Evolutionary conservation across 2,329 filamentous ascomycete genomes (phyloP).

Genomic region (Epichloe uncinata): DNA sequence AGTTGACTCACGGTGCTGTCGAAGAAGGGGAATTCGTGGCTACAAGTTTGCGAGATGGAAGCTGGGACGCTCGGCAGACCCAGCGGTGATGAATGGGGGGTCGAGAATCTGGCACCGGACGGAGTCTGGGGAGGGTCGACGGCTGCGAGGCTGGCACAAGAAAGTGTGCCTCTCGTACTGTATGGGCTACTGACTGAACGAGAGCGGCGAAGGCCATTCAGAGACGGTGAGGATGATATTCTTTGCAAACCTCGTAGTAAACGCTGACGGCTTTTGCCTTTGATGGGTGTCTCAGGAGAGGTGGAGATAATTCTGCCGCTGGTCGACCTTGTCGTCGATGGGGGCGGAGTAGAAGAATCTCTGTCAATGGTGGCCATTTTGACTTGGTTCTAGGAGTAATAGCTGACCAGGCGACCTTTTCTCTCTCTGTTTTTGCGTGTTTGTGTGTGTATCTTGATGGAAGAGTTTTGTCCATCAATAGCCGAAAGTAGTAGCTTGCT

Average conservation of each 20-base stretch:
- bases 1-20: slow-evolving; percentile 33
- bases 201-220: slow-evolving; percentile 49
- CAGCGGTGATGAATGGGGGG: slow-evolving; percentile 28
- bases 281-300: slow-evolving; percentile 23
- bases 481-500: background rate
- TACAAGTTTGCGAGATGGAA: slow-evolving; percentile 26
- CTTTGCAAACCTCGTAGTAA: slow-evolving; percentile 63
- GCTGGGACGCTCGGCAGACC: slow-evolving; percentile 21
- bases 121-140: slow-evolving; percentile 18
- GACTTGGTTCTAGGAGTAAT: background rate
- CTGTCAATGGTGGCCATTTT: slow-evolving; percentile 1
- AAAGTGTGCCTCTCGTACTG: slow-evolving; percentile 37
- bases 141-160: slow-evolving; percentile 39
- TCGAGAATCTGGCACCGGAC: slow-evolving; percentile 16
- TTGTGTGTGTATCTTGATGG: background rate
- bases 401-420: background rate
- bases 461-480: background rate
- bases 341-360: slow-evolving; percentile 12
- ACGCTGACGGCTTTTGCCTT: slow-evolving; percentile 54
- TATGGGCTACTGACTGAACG: slow-evolving; percentile 58
- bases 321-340: slow-evolving; percentile 13
- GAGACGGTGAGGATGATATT: slow-evolving; percentile 67
- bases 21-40: slow-evolving; percentile 25
- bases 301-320: slow-evolving; percentile 9
- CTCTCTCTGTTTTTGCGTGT: background rate